Base-by-base conservation (phyloP, 768 basidiomycete genomes). In the Crassisporium funariophilum region DNA sequence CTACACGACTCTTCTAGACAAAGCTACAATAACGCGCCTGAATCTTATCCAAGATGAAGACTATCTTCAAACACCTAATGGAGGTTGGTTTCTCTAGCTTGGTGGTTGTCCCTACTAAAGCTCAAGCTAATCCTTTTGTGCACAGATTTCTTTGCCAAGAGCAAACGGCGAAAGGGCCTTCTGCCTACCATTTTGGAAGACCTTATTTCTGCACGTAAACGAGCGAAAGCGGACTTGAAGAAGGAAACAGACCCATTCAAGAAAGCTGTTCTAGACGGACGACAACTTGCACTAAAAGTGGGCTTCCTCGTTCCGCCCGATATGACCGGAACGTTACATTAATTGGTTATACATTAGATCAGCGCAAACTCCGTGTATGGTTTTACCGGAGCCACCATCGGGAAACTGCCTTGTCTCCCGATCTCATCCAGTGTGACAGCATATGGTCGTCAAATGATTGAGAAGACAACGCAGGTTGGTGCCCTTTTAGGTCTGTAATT, bases 341-440 rank as follows among this genome's bases (percentile, higher is more conserved):
- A 19, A 27, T 15, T 16, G 27, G 12, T 24, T 15, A 4, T 37
- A 7, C 22, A n/a, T 42, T 34, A 98, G 95, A 91, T 99, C 66
- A 93, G 90, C 62, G 97, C 97, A 20, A 99, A 98, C 68, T 99
- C 97, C 2, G 95, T 99, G 20, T 99, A 99, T 57, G 97, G 97
- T 20, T 98, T 99, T 64, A 98, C 97, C 5, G 97, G 97, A 29
- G 97, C 97, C 0, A 98, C 97, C 0, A 79, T 98, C 54, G 97
- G 97, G 45, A 98, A 98, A 67, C 73, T 99, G 12, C 94, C 97
- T 4, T 99, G 97, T 73, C 75, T 98, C 33, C 72, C 92, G 8
- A 99, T 99, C 52, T 98, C 97, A 11, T 98, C 95, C 2, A 94
- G 91, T 69, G 82, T 84, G 33, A 99, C 97, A 1, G 82, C 97